Conservation (phyloP, 2,329 filamentous ascomycete species). For the Dendryphion nanum region DNA sequence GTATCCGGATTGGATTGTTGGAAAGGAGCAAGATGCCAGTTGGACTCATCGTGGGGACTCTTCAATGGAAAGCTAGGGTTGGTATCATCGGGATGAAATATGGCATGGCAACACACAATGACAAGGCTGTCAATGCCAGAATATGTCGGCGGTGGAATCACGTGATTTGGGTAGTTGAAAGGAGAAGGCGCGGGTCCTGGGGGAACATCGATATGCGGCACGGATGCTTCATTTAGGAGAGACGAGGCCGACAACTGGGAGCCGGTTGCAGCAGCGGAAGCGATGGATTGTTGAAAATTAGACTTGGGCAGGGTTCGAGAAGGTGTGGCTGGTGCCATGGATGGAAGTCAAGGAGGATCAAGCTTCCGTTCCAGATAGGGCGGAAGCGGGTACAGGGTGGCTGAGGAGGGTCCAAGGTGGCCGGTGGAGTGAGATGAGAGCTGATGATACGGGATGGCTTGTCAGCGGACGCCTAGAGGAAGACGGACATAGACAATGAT, state of each 20-base stretch:
- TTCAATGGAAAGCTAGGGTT: slow-evolving; percentile 24
- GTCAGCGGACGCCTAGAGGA: too few relatives aligned
- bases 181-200: too few relatives aligned
- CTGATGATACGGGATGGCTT: too few relatives aligned
- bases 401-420: too few relatives aligned
- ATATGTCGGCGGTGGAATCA: slow-evolving; percentile 24
- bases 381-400: too few relatives aligned
- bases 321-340: slow-evolving; percentile 33
- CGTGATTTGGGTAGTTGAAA: slow-evolving; percentile 29
- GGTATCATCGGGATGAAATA: slow-evolving; percentile 53
- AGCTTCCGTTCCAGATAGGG: too few relatives aligned
- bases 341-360: too few relatives aligned
- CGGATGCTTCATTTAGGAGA: too few relatives aligned
- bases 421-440: too few relatives aligned
- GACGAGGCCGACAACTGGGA: too few relatives aligned
- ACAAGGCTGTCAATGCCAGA: slow-evolving; percentile 55
- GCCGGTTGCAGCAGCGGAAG: slow-evolving; percentile 6
- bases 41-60: slow-evolving; percentile 34
- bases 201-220: too few relatives aligned
- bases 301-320: slow-evolving; percentile 31
- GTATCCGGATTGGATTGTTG: slow-evolving; percentile 50
- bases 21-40: slow-evolving; percentile 71
- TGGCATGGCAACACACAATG: slow-evolving; percentile 81
- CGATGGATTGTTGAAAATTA: slow-evolving; percentile 16
- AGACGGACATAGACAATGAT: too few relatives aligned